Evolutionary conservation across 169 alveolate genomes (phyloP).

Genomic region (Cytauxzoon felis): DNA sequence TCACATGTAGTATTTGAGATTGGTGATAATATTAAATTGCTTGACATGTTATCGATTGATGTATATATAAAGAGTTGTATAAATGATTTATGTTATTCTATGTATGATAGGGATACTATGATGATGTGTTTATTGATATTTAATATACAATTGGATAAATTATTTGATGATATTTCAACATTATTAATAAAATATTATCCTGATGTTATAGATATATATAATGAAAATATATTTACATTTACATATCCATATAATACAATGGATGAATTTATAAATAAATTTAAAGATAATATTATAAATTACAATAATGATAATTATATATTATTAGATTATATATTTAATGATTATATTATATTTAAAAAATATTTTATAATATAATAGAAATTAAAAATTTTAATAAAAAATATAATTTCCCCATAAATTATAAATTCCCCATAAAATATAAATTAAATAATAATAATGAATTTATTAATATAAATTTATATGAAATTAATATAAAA

Average conservation of each 20-base stretch:
- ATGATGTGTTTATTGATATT: not conserved
- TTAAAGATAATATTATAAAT: too few species aligned
- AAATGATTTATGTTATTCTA: too few species aligned
- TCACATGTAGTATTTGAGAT: too few species aligned
- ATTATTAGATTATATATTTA: too few species aligned
- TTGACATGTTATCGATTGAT: too few species aligned
- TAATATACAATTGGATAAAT: not conserved
- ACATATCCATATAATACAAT: not conserved
- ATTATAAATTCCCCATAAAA: not conserved
- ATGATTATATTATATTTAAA: too few species aligned
- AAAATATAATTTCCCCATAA: too few species aligned
- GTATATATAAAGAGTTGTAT: too few species aligned
- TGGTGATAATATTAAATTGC: too few species aligned
- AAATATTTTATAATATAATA: too few species aligned
- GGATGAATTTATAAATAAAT: constrained; percentile 5
- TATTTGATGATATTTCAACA: not conserved
- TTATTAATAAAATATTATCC: not conserved
- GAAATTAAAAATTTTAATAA: too few species aligned
- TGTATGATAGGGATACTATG: not conserved
- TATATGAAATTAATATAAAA: not conserved
- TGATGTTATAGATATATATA: not conserved
- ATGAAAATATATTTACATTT: not conserved
- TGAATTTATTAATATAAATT: constrained; percentile 3
- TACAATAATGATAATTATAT: too few species aligned
- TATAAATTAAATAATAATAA: not conserved